Base-by-base conservation (phyloP, 768 basidiomycete species). In the Russula griseocarnosa region DNA sequence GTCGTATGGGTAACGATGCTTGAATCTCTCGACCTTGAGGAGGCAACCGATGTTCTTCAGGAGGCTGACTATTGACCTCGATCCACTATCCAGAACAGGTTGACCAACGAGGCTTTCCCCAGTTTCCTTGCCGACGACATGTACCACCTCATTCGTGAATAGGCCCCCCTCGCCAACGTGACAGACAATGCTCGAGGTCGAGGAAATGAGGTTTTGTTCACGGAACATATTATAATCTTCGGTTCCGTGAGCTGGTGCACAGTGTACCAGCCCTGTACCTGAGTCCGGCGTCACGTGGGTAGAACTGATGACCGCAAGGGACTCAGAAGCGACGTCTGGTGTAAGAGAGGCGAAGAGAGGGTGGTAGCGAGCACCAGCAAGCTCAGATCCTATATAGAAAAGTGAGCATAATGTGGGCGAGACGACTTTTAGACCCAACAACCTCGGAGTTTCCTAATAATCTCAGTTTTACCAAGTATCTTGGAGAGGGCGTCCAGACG, bases 201-300 rank as follows among this genome's bases (percentile, higher is more conserved):
- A 69, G 4, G 66, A 59, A n/a, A 88, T 72, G 28, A 85, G 76
- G 34, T 80, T 82, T 2, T 83, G 77, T 0, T 77, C 68, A n/a
- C 79, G 83, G 76, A 91, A 92, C 7, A 84, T 81, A 34, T 82
- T 80, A 71, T 96, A 99, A 73, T 99, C 96, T 69, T 99, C 96
- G 11, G 83, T 81, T 20, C 95, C 96, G 70, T 98, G 96, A 1
- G 92, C 94, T 14, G 96, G 95, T 0, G 96, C 95, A 67, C 89
- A 92, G 71, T 98, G 96, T 1, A 99, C 96, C 14, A 98, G 82
- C 38, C 96, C 95, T 2, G 95, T 97, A 7, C 96, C 96, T n/a
- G 94, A 89, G 20, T 86, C 83, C 0, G 88, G 75, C 1, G 88
- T 92, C 18, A 98, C 96, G 71, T 96, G 89, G 0, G 79, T 74